Evolutionary conservation across 805 yeast species (phyloP).

Genomic region (Saccharomycopsis sp.): DNA sequence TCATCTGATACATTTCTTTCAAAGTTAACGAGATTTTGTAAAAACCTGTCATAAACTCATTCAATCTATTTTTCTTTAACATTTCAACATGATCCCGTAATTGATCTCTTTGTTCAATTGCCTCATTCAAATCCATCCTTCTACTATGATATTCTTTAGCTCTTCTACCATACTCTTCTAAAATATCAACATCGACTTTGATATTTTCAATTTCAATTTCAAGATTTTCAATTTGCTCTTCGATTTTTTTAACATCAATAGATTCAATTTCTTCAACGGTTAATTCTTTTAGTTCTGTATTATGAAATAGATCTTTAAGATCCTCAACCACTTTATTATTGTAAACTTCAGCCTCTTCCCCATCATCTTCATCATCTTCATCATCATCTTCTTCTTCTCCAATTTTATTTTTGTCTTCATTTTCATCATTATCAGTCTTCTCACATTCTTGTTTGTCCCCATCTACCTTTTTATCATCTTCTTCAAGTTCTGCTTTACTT

Average conservation of each 20-base stretch:
- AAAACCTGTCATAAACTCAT: constrained; percentile 92
- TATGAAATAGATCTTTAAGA: constrained; percentile 19
- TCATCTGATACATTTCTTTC: constrained; percentile 97
- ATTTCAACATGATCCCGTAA: constrained; percentile 54
- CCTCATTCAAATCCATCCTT: constrained; percentile 52
- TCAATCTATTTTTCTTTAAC: constrained; percentile 60
- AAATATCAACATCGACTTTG: constrained; percentile 59
- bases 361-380: constrained; percentile 6
- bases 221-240: constrained; percentile 41
- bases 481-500: constrained; percentile 7
- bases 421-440: constrained; percentile 15
- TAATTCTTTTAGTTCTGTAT: constrained; percentile 29
- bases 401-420: constrained; percentile 16
- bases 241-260: constrained; percentile 38
- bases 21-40: constrained; percentile 73
- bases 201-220: constrained; percentile 46
- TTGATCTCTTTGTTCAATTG: constrained; percentile 57
- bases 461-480: constrained; percentile 28
- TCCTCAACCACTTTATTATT: constrained; percentile 22
- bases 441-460: constrained; percentile 10
- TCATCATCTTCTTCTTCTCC: constrained; percentile 2
- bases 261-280: constrained; percentile 40
- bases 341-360: constrained; percentile 20
- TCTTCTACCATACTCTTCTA: constrained; percentile 67
- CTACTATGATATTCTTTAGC: constrained; percentile 54